These are phyloP conservation scores for Exophiala xenobiotica DNA, from an alignment of 2,329 filamentous ascomycete species.

Conservation along the genomic window DNA sequence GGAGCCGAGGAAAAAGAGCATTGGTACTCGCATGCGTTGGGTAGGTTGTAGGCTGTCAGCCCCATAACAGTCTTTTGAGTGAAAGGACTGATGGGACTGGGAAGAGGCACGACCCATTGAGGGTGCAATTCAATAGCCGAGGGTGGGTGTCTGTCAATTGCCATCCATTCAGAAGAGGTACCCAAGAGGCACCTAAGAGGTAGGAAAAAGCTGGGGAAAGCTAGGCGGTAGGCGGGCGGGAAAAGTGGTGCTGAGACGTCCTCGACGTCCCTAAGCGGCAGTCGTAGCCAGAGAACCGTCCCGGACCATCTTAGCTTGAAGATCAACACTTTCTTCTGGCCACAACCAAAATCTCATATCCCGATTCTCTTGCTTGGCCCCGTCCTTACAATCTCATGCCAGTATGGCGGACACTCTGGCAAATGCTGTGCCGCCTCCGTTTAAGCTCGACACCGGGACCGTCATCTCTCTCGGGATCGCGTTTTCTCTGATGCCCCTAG, in stretches of 20 bases:
- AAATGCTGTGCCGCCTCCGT: constrained; percentile 26
- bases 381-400: not conserved
- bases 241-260: too few species aligned
- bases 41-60: too few species aligned
- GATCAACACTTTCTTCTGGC: not conserved
- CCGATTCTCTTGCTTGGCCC: not conserved
- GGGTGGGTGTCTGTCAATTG: not conserved
- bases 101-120: not conserved
- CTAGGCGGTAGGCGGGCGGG: too few species aligned
- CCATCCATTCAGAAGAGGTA: not conserved
- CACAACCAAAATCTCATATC: not conserved
- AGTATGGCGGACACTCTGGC: constrained; percentile 15
- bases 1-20: too few species aligned
- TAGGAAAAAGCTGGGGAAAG: constrained; percentile 18
- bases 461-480: constrained; percentile 55
- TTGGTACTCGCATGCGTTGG: too few species aligned
- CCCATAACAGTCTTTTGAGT: too few species aligned
- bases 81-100: too few species aligned
- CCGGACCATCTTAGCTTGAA: not conserved
- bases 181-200: not conserved
- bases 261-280: too few species aligned
- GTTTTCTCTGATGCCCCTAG: constrained; percentile 54
- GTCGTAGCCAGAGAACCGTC: too few species aligned
- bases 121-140: not conserved
- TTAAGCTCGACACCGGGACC: constrained; percentile 47